Base-by-base conservation (phyloP, 805 yeast species). In the Scheffersomyces ergatensis region DNA sequence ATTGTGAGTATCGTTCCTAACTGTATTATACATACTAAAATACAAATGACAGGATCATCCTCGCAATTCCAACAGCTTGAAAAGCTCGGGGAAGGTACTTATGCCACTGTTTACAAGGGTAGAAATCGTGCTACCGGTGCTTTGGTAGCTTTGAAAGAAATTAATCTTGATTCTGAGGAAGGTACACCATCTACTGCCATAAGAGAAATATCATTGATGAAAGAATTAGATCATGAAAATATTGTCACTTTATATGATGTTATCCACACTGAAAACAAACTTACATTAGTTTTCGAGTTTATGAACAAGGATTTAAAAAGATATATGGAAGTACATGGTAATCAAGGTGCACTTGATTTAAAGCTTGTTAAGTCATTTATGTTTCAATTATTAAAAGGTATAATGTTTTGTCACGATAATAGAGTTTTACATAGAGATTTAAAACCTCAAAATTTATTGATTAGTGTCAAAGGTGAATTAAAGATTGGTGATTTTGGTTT, bases 111-210 rank as follows among this genome's bases (percentile, higher is more conserved):
- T 25, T 93, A 92, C 70, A 93, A 92, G 57, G 99, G 86, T 31
- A 79, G 89, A 57, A 93, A 87, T 62, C 79, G 87, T 47, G 80
- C 83, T 54, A 84, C 90, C 21, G 97, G 89, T 37, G 89, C 87
- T 40, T 74, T 90, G 15, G 99, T 93, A 15, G 99, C 99, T 0
- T 72, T 93, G 54, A 93, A 93, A 61, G 98, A 93, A 62, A 93
- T 93, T 66, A 86, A 85, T 54, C 73, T 92, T 46, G 99, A 93
- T 58, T 84, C 95, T 38, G 99, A 93, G 58, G 97, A 93, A 67
- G 99, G 99, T 29, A 95, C 98, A 1, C 99, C 99, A 6, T 89
- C 97, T 4, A 93, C 99, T 1, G 99, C 99, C 2, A 92, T 92
- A 54, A 77, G 99, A 49, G 99, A 92, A 64, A 92, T 92, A 47